These are phyloP conservation scores for Coprinopsis cinerea DNA, from an alignment of 768 basidiomycete genomes.

Conservation along the genomic window DNA sequence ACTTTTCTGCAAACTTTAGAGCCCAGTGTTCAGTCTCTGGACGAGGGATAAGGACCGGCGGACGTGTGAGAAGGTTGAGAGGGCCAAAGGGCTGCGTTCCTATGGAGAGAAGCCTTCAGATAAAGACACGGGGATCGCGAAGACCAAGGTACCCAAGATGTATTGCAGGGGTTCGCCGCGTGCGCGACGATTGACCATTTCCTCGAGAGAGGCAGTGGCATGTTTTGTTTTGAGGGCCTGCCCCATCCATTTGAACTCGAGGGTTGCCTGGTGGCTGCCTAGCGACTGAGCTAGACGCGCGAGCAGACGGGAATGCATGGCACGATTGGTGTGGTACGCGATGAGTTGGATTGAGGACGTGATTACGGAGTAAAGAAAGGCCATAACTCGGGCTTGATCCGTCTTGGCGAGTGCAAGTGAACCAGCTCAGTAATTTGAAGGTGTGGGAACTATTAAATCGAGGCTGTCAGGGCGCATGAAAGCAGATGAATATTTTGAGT, in stretches of 20 bases:
- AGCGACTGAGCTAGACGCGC: conserved; percentile 23
- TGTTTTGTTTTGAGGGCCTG: conserved; percentile 18
- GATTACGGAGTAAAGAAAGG: no score
- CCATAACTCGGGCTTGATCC: no score
- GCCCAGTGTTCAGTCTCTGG: conserved; percentile 92
- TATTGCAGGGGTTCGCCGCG: conserved; percentile 84
- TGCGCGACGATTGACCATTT: conserved; percentile 55
- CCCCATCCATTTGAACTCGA: conserved; percentile 42
- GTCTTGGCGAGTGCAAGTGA: no score
- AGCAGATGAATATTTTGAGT: no score
- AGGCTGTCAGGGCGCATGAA: no score
- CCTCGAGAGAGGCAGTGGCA: conserved; percentile 21
- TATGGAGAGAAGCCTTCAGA: conserved; percentile 19
- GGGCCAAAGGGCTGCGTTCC: conserved; percentile 89
- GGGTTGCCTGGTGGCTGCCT: conserved; percentile 30
- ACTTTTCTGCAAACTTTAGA: conserved; percentile 45
- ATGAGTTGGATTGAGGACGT: conserved; percentile 8
- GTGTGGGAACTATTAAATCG: no score
- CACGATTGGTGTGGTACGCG: conserved; percentile 12
- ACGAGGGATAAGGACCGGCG: conserved; percentile 88
- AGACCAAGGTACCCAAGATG: conserved; percentile 61
- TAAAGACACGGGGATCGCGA: conserved; percentile 3
- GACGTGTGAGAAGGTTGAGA: conserved; percentile 62
- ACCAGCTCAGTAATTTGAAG: no score
- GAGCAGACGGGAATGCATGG: conserved; percentile 24